Evolutionary conservation across 2,329 filamentous ascomycete genomes (phyloP), one percentile per base, ranked within the genome.

Genomic region (Cladosporium colombiae): DNA sequence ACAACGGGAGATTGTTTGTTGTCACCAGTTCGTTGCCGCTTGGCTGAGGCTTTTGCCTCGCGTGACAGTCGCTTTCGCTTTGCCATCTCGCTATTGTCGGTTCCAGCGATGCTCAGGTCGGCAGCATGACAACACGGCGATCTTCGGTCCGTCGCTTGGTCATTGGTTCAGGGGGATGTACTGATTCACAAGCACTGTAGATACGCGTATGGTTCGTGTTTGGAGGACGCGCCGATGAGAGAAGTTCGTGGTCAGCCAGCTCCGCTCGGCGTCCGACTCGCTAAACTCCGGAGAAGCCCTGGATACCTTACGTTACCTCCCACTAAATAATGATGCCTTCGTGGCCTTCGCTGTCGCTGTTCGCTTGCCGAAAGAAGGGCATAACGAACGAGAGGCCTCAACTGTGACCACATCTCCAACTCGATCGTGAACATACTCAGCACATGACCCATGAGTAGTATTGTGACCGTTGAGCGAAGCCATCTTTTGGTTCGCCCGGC

Each of bases 61-160:
- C 44, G 21, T n/a, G 61, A 53, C 61, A 46, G 55, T 16, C 61
- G 61, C 50, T 63, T 63, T 29, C 61, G 61, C 61, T 63, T 63
- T 35, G 55, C 16, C 49, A 55, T 46, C 40, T 46, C 40, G 40
- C 40, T 46, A n/a, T 21, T 46, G n/a, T 46, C 40, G 40, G 2
- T 44, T n/a, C 7, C 18, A n/a, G 18, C 37, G 16, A 13, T 21
- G n/a, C n/a, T 46, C 40, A 46, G 40, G 40, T 46, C n/a, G 40
- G 40, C n/a, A 46, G n/a, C n/a, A 46, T 13, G 3, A 21, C 8
- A 3, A 46, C 10, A 46, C n/a, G n/a, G 3, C 3, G n/a, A 46
- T 13, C n/a, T 11, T 13, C 8, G 3, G 10, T n/a, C n/a, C 23
- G 40, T 46, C 40, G 40, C n/a, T 46, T 46, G 40, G n/a, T 23